Percentiles rank a stretch among this genome's conserved stretches.
Evolutionary conservation across 2,329 filamentous ascomycete species (phyloP).

Genomic region (Gremmenia infestans): DNA sequence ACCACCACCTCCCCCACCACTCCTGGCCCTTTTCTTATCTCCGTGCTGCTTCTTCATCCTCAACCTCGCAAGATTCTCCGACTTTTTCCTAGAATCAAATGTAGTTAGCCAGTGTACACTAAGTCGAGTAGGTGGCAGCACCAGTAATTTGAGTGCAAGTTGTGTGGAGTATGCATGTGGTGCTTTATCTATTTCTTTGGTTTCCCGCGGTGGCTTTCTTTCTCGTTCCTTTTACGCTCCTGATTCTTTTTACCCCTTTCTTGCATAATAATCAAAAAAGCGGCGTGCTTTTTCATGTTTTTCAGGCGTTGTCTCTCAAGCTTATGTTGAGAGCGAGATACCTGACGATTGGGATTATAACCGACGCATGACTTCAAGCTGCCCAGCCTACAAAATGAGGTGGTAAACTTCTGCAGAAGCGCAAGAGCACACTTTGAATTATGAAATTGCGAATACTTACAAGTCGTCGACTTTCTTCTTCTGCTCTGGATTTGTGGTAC

Average conservation of each 20-base stretch:
- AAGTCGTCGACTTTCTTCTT: conserved; percentile 45
- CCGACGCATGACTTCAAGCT: not conserved
- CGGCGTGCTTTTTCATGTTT: not conserved
- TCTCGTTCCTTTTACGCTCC: not conserved
- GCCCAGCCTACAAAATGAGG: not conserved
- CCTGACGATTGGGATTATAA: not conserved
- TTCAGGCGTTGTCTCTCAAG: not conserved
- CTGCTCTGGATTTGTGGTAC: conserved; percentile 42
- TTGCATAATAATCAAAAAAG: not conserved
- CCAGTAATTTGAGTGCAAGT: not conserved
- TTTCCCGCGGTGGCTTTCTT: too few relatives aligned
- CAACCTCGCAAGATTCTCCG: conserved; percentile 27
- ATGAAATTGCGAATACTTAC: conserved; percentile 21
- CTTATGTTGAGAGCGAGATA: not conserved
- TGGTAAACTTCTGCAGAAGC: not conserved
- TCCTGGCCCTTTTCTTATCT: conserved; percentile 25
- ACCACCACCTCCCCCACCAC: not conserved
- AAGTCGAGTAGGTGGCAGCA: not conserved
- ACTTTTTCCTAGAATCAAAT: conserved; percentile 21
- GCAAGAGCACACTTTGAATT: not conserved
- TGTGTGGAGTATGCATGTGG: not conserved
- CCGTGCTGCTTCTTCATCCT: conserved; percentile 30
- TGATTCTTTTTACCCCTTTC: not conserved
- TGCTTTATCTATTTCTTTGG: not conserved
- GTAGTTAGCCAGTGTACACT: not conserved